These are phyloP conservation scores for Ophioceras dolichostomum DNA, from an alignment of 2,329 filamentous ascomycete species.

Conservation along the genomic window DNA sequence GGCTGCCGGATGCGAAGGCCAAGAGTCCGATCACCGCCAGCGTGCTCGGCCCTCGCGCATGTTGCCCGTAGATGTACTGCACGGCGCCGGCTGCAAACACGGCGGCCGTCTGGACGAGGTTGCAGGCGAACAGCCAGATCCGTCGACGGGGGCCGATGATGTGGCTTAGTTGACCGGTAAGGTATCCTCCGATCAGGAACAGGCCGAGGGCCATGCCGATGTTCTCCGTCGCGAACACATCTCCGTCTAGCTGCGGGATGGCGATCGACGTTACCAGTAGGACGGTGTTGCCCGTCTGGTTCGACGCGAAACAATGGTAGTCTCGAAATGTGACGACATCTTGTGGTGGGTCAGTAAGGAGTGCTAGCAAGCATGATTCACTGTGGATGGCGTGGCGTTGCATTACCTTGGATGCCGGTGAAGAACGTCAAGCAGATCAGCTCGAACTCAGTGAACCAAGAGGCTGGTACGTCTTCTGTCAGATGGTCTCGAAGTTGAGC, in stretches of 20 bases:
- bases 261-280: conserved; percentile 41
- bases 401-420: conserved; percentile 38
- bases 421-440: conserved; percentile 34
- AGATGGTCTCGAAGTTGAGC: conserved; percentile 15
- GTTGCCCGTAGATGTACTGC: conserved; percentile 27
- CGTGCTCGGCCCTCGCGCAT: conserved; percentile 21
- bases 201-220: conserved; percentile 41
- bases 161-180: conserved; percentile 45
- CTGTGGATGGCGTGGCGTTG: background rate
- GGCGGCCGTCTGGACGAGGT: conserved; percentile 38
- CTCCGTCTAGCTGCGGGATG: conserved; percentile 30
- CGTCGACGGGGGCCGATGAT: conserved; percentile 35
- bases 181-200: conserved; percentile 40
- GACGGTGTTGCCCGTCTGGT: conserved; percentile 54
- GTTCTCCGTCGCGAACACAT: conserved; percentile 38
- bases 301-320: conserved; percentile 50
- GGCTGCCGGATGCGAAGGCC: conserved; percentile 42
- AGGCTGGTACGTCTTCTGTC: conserved; percentile 20
- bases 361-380: background rate
- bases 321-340: conserved; percentile 49
- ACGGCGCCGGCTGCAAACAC: conserved; percentile 40
- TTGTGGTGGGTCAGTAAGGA: no score
- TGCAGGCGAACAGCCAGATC: conserved; percentile 41
- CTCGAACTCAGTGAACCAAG: conserved; percentile 29
- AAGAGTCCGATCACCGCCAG: conserved; percentile 35